Evolutionary conservation across 2,329 filamentous ascomycete genomes (phyloP).

Genomic region (Cucurbitaria berberidis): DNA sequence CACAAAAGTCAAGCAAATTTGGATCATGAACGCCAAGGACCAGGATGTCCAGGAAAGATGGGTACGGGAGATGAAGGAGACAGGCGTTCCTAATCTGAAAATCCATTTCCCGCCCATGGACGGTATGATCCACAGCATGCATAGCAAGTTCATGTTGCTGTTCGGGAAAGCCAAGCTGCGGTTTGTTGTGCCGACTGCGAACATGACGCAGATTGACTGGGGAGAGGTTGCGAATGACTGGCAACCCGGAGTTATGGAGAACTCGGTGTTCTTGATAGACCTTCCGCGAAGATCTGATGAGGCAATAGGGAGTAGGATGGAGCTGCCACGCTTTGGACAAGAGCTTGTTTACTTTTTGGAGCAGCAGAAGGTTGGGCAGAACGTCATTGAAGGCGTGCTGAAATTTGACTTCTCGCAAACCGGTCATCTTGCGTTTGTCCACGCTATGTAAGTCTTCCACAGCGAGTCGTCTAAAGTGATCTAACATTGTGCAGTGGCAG

Average conservation of each 20-base stretch:
- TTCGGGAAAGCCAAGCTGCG: constrained; percentile 76
- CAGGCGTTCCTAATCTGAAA: constrained; percentile 60
- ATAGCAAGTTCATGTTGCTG: constrained; percentile 92
- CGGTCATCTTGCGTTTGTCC: constrained; percentile 75
- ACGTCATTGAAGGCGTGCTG: constrained; percentile 70
- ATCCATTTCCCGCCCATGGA: constrained; percentile 84
- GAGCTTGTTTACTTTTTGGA: constrained; percentile 74
- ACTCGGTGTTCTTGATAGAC: constrained; percentile 87
- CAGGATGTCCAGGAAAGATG: constrained; percentile 42
- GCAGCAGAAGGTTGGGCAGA: constrained; percentile 68
- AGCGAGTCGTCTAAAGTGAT: not conserved
- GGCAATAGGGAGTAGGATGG: constrained; percentile 29
- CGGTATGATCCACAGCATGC: constrained; percentile 76
- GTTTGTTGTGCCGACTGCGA: constrained; percentile 85
- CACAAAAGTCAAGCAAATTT: constrained; percentile 54
- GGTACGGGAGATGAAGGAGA: constrained; percentile 36
- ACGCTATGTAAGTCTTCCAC: constrained; percentile 71
- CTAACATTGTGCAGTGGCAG: constrained; percentile 40
- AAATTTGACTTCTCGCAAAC: constrained; percentile 85
- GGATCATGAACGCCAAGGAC: constrained; percentile 67
- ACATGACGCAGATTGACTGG: constrained; percentile 87
- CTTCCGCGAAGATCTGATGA: constrained; percentile 65
- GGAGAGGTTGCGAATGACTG: constrained; percentile 69
- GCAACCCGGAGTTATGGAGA: constrained; percentile 44
- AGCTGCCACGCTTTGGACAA: constrained; percentile 66